Evolutionary conservation across 2,329 filamentous ascomycete genomes (phyloP).

Genomic region (Stenocarpella maydis): DNA sequence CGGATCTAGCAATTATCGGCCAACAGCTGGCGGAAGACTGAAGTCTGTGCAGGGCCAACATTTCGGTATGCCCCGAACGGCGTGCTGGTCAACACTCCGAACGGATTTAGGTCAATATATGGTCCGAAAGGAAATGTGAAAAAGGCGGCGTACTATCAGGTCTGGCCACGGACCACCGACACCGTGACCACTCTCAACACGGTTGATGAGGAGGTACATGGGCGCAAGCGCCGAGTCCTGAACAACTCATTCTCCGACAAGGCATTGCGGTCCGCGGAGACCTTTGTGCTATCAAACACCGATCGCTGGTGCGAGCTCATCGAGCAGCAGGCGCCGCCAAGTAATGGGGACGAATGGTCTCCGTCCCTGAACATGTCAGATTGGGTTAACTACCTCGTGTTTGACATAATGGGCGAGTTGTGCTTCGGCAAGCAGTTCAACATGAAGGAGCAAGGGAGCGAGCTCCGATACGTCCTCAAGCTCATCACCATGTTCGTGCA

Average conservation of each 20-base stretch:
- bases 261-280: constrained; percentile 52
- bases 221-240: constrained; percentile 53
- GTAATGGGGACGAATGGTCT: constrained; percentile 3
- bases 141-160: constrained; percentile 9
- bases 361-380: constrained; percentile 27
- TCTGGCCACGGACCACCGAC: constrained; percentile 27
- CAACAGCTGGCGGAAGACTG: not conserved
- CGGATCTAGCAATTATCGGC: not conserved
- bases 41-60: not conserved
- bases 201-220: constrained; percentile 52
- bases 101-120: constrained; percentile 28
- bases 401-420: constrained; percentile 35
- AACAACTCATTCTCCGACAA: constrained; percentile 53
- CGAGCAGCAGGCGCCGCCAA: not conserved
- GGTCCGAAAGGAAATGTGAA: constrained; percentile 33
- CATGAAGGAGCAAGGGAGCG: constrained; percentile 35
- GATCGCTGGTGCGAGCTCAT: constrained; percentile 34
- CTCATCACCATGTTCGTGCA: constrained; percentile 29
- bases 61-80: constrained; percentile 19
- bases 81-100: constrained; percentile 26
- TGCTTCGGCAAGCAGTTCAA: constrained; percentile 37
- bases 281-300: constrained; percentile 26
- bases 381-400: constrained; percentile 29
- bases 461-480: constrained; percentile 21
- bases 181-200: constrained; percentile 50